Base-by-base conservation (phyloP, 1,284 basidiomycete genomes). In the Pholiota adiposa region DNA sequence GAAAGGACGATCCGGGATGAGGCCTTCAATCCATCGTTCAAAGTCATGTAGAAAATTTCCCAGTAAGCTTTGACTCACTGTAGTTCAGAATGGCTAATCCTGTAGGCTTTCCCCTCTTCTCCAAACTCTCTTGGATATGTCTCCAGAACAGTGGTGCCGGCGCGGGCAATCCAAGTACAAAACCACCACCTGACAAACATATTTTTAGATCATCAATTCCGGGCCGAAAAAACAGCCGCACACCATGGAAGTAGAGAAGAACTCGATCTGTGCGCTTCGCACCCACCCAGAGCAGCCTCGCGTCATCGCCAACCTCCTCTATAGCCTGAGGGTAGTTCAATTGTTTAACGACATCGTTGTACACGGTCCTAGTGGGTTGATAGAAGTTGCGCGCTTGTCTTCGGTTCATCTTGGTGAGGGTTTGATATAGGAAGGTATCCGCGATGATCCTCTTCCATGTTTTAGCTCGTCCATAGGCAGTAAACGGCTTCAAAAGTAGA, bases 191-290 rank as follows among this genome's bases (percentile, higher is more conserved):
- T 74, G 46, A 36, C 21, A 18, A 38, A 27, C 14, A 1, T 46
- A 34, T 48, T 49, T 33, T 50, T 21, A 61, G 33, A 49, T 9
- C 14, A 11, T 7, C 4, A 19, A 33, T 4, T 7, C 40, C 25
- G 18, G 19, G 9, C 12, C 4, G 6, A 21, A 33, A 19, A n/a
- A 31, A 49, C 25, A 25, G 27, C 23, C 40, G 51, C 64, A 25
- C 58, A 72, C 73, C 72, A 54, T 75, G 73, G 27, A 69, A 58
- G 54, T 71, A 73, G 14, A 74, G 57, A 29, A 74, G 51, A 19
- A 74, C 68, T 11, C 64, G 65, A 25, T 71, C 67, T 2, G 63
- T 66, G 7, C 61, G 46, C 53, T 67, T 68, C 3, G 66, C 65
- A 14, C 65, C 65, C 40, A 75, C 64, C 73, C 73, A 75, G 14